Evolutionary conservation across 495 filamentous ascomycete species (phyloP).

Genomic region (Annulohypoxylon moriforme): DNA sequence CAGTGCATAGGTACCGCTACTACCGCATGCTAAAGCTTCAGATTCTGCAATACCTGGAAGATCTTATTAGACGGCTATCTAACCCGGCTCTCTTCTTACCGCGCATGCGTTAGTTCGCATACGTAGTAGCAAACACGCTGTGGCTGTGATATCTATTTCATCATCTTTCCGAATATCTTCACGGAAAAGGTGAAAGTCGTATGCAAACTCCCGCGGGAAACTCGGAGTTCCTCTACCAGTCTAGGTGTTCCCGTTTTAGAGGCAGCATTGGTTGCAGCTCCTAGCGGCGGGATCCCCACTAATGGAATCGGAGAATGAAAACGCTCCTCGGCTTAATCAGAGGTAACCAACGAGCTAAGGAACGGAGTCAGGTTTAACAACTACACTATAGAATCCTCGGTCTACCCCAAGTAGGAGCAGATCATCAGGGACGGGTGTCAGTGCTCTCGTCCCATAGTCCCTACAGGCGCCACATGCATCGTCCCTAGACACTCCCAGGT

Average conservation of each 20-base stretch:
- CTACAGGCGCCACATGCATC: slow-evolving; percentile 44
- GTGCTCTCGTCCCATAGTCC: slow-evolving; percentile 32
- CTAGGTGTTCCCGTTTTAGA: not conserved
- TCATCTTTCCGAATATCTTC: slow-evolving; percentile 18
- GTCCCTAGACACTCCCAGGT: slow-evolving; percentile 41
- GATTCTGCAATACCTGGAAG: slow-evolving; percentile 42
- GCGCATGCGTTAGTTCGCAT: slow-evolving; percentile 31
- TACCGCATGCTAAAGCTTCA: slow-evolving; percentile 16
- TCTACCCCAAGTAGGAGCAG: slow-evolving; percentile 20
- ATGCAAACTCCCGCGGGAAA: slow-evolving; percentile 18
- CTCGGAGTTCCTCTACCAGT: not conserved
- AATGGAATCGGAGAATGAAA: slow-evolving; percentile 2
- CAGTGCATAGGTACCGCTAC: slow-evolving; percentile 17
- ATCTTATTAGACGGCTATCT: slow-evolving; percentile 41
- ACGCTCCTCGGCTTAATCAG: slow-evolving; percentile 8
- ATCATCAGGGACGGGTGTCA: slow-evolving; percentile 34
- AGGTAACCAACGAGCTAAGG: slow-evolving; percentile 33
- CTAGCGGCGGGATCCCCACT: slow-evolving; percentile 15
- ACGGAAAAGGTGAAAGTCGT: slow-evolving; percentile 13
- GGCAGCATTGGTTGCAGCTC: slow-evolving; percentile 2
- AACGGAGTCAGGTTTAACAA: not conserved
- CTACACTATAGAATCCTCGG: not conserved
- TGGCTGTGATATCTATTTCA: slow-evolving; percentile 30
- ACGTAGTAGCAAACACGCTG: slow-evolving; percentile 11
- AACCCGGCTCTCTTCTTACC: slow-evolving; percentile 29